Evolutionary conservation across 805 yeast species (phyloP).

Genomic region (Schwanniomyces sp.): DNA sequence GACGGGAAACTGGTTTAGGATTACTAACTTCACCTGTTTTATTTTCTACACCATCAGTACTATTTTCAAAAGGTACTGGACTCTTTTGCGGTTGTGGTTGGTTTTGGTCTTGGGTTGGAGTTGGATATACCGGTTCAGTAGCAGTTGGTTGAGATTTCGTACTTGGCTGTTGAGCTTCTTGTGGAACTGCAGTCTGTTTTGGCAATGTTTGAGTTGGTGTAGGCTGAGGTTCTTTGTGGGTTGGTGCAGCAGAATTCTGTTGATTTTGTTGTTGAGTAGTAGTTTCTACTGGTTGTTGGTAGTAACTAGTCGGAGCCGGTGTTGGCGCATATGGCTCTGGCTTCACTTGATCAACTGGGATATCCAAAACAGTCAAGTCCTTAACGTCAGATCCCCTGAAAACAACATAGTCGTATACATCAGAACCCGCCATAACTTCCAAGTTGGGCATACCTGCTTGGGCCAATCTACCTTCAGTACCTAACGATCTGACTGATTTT

Average conservation of each 20-base stretch:
- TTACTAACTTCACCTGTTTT: conserved; percentile 10
- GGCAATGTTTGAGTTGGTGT: conserved; percentile 10
- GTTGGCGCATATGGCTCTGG: conserved; percentile 43
- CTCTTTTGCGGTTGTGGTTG: conserved; percentile 7
- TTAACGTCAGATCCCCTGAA: conserved; percentile 92
- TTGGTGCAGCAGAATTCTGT: conserved; percentile 7
- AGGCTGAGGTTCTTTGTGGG: conserved; percentile 6
- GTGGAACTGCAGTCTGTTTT: neutral
- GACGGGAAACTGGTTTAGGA: conserved; percentile 14
- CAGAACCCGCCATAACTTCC: conserved; percentile 71
- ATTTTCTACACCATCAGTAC: conserved; percentile 8
- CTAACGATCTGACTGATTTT: conserved; percentile 75
- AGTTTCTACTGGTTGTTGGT: conserved; percentile 11
- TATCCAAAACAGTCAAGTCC: conserved; percentile 81
- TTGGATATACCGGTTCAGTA: conserved; percentile 7
- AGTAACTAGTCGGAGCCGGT: conserved; percentile 12
- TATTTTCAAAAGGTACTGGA: conserved; percentile 12
- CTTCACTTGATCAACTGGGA: conserved; percentile 60
- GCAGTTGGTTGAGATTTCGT: conserved; percentile 2
- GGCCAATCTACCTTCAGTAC: conserved; percentile 85
- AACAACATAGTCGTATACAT: conserved; percentile 71
- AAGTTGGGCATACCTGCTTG: conserved; percentile 55
- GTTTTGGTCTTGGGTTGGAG: conserved; percentile 6
- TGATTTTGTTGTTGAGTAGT: conserved; percentile 4
- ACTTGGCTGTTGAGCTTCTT: conserved; percentile 1